phyloP scores from a whole-genome alignment of 2,329 filamentous ascomycete genomes.

The Exserohilum rostratum region DNA sequence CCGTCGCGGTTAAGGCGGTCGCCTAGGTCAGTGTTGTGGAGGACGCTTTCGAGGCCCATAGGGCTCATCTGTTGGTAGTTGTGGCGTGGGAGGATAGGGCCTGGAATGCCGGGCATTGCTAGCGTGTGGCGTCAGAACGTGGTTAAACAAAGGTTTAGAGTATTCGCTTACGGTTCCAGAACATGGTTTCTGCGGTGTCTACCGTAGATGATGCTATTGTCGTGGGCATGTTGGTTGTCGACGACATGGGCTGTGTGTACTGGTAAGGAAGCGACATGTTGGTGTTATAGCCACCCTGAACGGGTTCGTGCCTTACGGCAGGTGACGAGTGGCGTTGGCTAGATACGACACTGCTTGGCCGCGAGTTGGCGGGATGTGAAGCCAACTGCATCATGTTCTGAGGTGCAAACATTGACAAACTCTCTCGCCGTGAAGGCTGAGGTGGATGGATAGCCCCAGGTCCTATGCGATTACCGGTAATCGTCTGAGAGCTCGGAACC shows the following conservation, averaged over 20 bases:
- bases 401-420: constrained; percentile 40
- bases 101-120: constrained; percentile 48
- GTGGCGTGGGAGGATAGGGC: constrained; percentile 43
- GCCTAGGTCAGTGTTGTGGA: constrained; percentile 36
- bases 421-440: constrained; percentile 28
- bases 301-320: constrained; percentile 14
- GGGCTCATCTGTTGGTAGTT: constrained; percentile 35
- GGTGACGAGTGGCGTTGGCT: constrained; percentile 25
- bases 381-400: constrained; percentile 22
- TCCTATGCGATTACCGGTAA: constrained; percentile 15
- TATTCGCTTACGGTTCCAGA: constrained; percentile 39
- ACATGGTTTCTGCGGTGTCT: constrained; percentile 30
- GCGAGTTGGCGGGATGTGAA: constrained; percentile 22
- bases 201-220: constrained; percentile 17
- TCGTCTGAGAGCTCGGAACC: constrained; percentile 19
- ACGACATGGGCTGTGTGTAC: constrained; percentile 23
- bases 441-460: constrained; percentile 4
- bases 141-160: not conserved
- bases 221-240: constrained; percentile 19
- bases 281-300: constrained; percentile 16
- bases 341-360: constrained; percentile 20
- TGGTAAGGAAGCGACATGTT: constrained; percentile 21
- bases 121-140: not conserved
- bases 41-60: constrained; percentile 46
- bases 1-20: constrained; percentile 44